phyloP scores from a whole-genome alignment of 2,329 filamentous ascomycete species.

The Simplicillium sp. region DNA sequence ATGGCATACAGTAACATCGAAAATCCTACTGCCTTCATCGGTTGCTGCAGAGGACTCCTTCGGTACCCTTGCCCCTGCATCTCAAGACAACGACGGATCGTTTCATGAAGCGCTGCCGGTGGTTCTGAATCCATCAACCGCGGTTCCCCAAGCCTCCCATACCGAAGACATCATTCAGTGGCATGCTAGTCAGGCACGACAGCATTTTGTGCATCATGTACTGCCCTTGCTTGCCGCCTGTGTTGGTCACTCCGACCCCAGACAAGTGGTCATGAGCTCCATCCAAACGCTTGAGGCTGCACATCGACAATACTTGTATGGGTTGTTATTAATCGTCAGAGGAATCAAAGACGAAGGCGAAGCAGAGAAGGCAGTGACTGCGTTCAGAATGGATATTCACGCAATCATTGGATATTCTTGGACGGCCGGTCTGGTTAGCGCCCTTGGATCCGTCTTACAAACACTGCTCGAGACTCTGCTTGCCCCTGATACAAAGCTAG shows the following conservation, averaged over 20 bases:
- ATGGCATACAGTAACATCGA: conserved; percentile 52
- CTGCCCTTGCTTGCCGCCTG: conserved; percentile 44
- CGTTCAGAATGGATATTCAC: conserved; percentile 53
- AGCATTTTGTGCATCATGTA: conserved; percentile 51
- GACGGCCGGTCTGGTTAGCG: conserved; percentile 39
- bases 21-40: conserved; percentile 46
- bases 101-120: conserved; percentile 45
- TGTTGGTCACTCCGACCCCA: conserved; percentile 28
- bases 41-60: conserved; percentile 46
- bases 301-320: conserved; percentile 46
- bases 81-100: conserved; percentile 29
- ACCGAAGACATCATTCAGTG: conserved; percentile 49
- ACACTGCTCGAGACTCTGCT: conserved; percentile 43
- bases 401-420: conserved; percentile 57
- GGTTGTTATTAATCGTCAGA: conserved; percentile 40
- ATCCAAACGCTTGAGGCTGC: conserved; percentile 51
- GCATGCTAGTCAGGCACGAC: conserved; percentile 51
- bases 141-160: conserved; percentile 38
- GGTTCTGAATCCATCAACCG: conserved; percentile 36
- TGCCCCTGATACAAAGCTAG: too few species aligned
- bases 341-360: conserved; percentile 29
- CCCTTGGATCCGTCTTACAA: conserved; percentile 44
- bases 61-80: conserved; percentile 33
- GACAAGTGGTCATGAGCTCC: conserved; percentile 39
- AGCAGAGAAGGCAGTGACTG: conserved; percentile 28